These are phyloP conservation scores for Trypethelium eluteriae DNA, from an alignment of 495 filamentous ascomycete species.

Conservation along the genomic window DNA sequence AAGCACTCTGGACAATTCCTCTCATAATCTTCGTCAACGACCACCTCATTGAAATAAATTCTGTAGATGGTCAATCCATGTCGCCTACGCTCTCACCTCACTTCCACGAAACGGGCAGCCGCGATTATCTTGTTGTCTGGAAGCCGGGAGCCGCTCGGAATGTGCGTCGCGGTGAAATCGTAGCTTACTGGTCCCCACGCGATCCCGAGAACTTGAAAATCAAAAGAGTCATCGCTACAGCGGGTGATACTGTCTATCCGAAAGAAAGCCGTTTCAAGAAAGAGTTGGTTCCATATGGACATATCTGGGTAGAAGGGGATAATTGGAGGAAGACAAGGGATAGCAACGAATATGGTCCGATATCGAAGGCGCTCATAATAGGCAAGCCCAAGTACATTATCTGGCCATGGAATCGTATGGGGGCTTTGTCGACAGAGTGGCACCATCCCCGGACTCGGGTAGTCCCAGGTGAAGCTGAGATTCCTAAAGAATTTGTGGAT, in stretches of 20 bases:
- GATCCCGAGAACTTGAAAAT: constrained; percentile 27
- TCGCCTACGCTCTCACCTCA: constrained; percentile 31
- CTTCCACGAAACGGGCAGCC: constrained; percentile 25
- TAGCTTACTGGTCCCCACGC: constrained; percentile 32
- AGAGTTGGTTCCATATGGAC: constrained; percentile 28
- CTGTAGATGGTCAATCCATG: constrained; percentile 31
- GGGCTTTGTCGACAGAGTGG: not conserved
- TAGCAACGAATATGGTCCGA: constrained; percentile 35
- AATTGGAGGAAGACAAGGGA: constrained; percentile 32
- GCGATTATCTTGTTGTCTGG: constrained; percentile 22
- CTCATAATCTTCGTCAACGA: constrained; percentile 25
- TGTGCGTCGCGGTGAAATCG: constrained; percentile 29
- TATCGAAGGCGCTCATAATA: constrained; percentile 22
- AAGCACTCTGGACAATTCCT: constrained; percentile 13
- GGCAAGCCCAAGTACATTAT: constrained; percentile 22
- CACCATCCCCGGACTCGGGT: constrained; percentile 6
- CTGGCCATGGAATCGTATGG: constrained; percentile 16
- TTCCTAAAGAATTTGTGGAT: not conserved
- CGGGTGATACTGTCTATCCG: constrained; percentile 31
- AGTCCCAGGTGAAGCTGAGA: not conserved
- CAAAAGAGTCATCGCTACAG: constrained; percentile 33
- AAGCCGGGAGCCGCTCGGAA: constrained; percentile 10
- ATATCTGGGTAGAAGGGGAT: constrained; percentile 40
- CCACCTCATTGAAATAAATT: constrained; percentile 20
- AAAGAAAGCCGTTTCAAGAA: constrained; percentile 14